A percentile compares a stretch with the other conserved stretches of the same genome.
phyloP scores from a whole-genome alignment of 2,329 filamentous ascomycete genomes.

The Verticillium zaregamsianum region DNA sequence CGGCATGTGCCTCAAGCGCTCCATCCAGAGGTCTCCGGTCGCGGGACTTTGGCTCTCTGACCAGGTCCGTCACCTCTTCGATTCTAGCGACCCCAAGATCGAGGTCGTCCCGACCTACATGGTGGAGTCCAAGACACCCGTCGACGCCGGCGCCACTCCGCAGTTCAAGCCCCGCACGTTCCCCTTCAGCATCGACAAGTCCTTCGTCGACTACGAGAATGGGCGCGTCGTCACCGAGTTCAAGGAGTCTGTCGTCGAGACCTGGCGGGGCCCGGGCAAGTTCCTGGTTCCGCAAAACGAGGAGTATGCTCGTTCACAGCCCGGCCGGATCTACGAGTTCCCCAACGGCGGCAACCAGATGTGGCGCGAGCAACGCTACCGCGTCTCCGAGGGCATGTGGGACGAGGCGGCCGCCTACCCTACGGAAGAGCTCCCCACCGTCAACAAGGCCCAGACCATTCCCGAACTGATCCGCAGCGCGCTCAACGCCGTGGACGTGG shows the following conservation, averaged over 20 bases:
- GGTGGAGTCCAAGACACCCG: constrained; percentile 80
- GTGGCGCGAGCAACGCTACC: constrained; percentile 85
- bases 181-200: constrained; percentile 54
- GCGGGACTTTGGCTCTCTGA: constrained; percentile 87
- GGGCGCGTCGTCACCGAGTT: constrained; percentile 92
- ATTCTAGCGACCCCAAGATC: constrained; percentile 62
- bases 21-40: constrained; percentile 77
- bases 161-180: constrained; percentile 74
- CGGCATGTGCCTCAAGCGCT: constrained; percentile 89
- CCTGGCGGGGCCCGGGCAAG: constrained; percentile 78
- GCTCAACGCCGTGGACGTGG: constrained; percentile 78
- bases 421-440: constrained; percentile 33
- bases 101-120: constrained; percentile 81
- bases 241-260: constrained; percentile 95
- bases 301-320: constrained; percentile 67
- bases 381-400: constrained; percentile 84
- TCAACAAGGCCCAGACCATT: constrained; percentile 72
- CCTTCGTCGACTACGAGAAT: constrained; percentile 81
- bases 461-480: constrained; percentile 76
- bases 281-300: constrained; percentile 65
- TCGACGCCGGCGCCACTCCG: constrained; percentile 78
- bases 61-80: constrained; percentile 80
- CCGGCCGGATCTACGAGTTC: constrained; percentile 91
- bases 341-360: constrained; percentile 95
- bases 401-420: constrained; percentile 73